These are phyloP conservation scores for Niveomyces coronatus DNA, from an alignment of 2,329 filamentous ascomycete species.

Conservation along the genomic window DNA sequence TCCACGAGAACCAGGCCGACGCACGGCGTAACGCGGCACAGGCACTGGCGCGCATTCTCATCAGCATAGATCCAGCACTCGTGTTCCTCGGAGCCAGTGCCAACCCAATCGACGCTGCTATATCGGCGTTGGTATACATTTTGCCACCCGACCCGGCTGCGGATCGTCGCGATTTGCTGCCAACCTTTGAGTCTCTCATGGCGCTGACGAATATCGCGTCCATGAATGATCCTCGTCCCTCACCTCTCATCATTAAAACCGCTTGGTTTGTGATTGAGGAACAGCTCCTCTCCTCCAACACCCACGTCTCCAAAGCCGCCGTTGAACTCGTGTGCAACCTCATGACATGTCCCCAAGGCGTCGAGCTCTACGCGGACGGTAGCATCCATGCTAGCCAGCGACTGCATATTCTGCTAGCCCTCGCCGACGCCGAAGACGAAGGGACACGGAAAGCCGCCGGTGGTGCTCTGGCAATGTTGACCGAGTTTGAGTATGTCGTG, in stretches of 20 bases:
- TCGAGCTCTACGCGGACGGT: slow-evolving; percentile 58
- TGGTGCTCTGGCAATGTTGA: slow-evolving; percentile 77
- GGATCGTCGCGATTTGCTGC: slow-evolving; percentile 67
- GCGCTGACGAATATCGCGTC: slow-evolving; percentile 92
- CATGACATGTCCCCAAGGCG: slow-evolving; percentile 56
- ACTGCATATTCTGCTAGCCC: slow-evolving; percentile 73
- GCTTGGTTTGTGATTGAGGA: slow-evolving; percentile 75
- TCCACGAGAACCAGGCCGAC: slow-evolving; percentile 38
- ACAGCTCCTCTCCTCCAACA: slow-evolving; percentile 65
- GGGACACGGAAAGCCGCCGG: slow-evolving; percentile 75
- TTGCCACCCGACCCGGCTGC: slow-evolving; percentile 53
- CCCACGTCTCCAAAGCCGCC: slow-evolving; percentile 67
- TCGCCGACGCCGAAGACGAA: slow-evolving; percentile 76
- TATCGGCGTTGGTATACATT: slow-evolving; percentile 69
- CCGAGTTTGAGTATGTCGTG: slow-evolving; percentile 66
- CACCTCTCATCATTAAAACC: slow-evolving; percentile 59
- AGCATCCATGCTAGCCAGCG: slow-evolving; percentile 59
- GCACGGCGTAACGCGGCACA: slow-evolving; percentile 58
- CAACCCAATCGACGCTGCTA: slow-evolving; percentile 65
- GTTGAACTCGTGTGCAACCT: slow-evolving; percentile 91
- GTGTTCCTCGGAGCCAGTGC: slow-evolving; percentile 73
- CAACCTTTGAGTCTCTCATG: slow-evolving; percentile 81
- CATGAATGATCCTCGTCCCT: slow-evolving; percentile 54
- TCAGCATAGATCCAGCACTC: slow-evolving; percentile 73
- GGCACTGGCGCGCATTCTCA: slow-evolving; percentile 73